Conservation (phyloP, 352 stramenopile genomes). For the Globisporangium radiosum region DNA sequence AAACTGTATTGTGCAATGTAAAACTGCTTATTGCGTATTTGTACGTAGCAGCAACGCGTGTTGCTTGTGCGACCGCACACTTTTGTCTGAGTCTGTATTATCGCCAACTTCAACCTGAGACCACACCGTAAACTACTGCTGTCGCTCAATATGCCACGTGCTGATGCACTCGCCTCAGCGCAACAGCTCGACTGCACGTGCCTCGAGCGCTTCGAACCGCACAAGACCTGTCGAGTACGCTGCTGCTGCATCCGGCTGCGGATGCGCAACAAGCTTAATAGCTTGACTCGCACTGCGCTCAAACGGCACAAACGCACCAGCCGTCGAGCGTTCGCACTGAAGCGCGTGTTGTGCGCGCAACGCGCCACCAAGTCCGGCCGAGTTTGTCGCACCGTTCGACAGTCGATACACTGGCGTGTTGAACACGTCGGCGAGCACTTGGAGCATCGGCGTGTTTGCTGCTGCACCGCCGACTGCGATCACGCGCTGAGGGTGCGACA, state of each 20-base stretch:
- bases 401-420: constrained; percentile 44
- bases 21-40: no score
- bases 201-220: constrained; percentile 34
- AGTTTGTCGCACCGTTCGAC: constrained; percentile 26
- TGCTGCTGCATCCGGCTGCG: constrained; percentile 15
- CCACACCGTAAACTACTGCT: not conserved
- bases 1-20: no score
- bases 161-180: not conserved
- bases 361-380: constrained; percentile 41
- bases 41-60: no score
- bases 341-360: constrained; percentile 46
- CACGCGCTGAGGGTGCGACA: constrained; percentile 38
- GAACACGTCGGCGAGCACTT: constrained; percentile 59
- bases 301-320: constrained; percentile 25
- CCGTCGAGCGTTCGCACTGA: constrained; percentile 10
- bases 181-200: constrained; percentile 21
- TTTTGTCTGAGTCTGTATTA: no score
- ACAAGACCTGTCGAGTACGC: constrained; percentile 28
- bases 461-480: constrained; percentile 60
- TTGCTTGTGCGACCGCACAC: not conserved
- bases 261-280: constrained; percentile 33
- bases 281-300: constrained; percentile 26
- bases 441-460: constrained; percentile 44
- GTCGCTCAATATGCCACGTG: no score
- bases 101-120: not conserved